A percentile compares a stretch with the other conserved stretches of the same genome.
Evolutionary conservation across 768 basidiomycete species (phyloP).

Genomic region (Krasilnikovozyma curviuscula): DNA sequence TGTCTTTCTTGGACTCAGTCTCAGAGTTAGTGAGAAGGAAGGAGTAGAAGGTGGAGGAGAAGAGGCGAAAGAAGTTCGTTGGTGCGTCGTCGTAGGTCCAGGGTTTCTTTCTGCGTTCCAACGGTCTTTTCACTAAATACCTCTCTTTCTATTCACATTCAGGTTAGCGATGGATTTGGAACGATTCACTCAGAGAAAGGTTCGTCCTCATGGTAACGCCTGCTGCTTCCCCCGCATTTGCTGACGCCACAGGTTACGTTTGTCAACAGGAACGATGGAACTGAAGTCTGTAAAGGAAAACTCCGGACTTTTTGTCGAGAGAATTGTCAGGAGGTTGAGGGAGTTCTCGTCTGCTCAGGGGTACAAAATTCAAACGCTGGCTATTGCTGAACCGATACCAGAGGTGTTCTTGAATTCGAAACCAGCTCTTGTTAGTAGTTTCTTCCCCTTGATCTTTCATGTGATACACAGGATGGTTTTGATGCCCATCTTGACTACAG

Average conservation of each 20-base stretch:
- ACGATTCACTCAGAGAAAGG: neutral
- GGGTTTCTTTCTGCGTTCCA: too few species aligned
- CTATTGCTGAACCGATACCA: neutral
- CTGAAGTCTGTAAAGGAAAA: neutral
- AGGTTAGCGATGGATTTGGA: neutral
- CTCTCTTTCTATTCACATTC: too few species aligned
- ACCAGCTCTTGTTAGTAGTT: neutral
- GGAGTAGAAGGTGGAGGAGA: too few species aligned
- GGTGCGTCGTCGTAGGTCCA: too few species aligned
- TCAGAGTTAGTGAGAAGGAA: too few species aligned
- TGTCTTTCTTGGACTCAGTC: too few species aligned
- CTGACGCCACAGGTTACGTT: neutral
- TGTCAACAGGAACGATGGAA: neutral
- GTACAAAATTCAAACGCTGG: conserved; percentile 1
- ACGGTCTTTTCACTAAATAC: too few species aligned
- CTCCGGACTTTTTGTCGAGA: too few species aligned
- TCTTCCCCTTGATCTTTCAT: too few species aligned
- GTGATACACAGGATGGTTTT: neutral
- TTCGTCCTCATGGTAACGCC: too few species aligned
- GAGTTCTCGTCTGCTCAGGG: neutral
- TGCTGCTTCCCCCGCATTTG: too few species aligned
- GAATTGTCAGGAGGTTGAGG: neutral
- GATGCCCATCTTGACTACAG: neutral
- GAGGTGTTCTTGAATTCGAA: neutral
- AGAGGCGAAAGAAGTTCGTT: too few species aligned